A percentile compares a stretch with the other conserved stretches of the same genome.
Conservation (phyloP, 2,329 filamentous ascomycete species). For the Colletotrichum cuscutae region DNA sequence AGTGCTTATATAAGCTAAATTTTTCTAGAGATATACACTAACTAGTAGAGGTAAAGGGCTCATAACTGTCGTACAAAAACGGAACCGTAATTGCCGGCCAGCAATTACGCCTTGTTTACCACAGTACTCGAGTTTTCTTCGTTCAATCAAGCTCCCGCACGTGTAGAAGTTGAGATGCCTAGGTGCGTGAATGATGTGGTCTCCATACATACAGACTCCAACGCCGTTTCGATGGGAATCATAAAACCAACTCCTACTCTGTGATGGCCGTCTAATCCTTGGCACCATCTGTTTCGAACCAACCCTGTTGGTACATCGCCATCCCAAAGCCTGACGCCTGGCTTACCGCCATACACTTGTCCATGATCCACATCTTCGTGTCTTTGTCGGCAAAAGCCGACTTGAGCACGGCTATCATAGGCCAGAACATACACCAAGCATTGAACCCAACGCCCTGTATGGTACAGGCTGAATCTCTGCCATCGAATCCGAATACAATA, state of each 20-base stretch:
- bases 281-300: constrained; percentile 4
- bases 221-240: too few relatives aligned
- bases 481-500: constrained; percentile 19
- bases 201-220: not conserved
- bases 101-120: too few relatives aligned
- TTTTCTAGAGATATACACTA: too few relatives aligned
- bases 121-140: too few relatives aligned
- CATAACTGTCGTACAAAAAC: too few relatives aligned
- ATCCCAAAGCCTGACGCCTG: constrained; percentile 28
- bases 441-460: constrained; percentile 17
- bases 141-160: not conserved
- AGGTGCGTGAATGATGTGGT: too few relatives aligned
- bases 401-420: constrained; percentile 22
- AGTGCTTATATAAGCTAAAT: too few relatives aligned
- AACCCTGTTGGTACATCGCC: constrained; percentile 21
- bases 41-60: too few relatives aligned
- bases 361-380: constrained; percentile 13
- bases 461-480: constrained; percentile 8
- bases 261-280: not conserved
- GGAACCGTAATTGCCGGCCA: too few relatives aligned
- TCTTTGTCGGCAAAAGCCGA: constrained; percentile 10
- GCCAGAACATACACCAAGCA: constrained; percentile 31
- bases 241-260: not conserved
- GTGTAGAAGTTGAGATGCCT: not conserved
- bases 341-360: constrained; percentile 16